phyloP scores from a whole-genome alignment of 2,329 filamentous ascomycete species.

The Furcasterigmium furcatum region DNA sequence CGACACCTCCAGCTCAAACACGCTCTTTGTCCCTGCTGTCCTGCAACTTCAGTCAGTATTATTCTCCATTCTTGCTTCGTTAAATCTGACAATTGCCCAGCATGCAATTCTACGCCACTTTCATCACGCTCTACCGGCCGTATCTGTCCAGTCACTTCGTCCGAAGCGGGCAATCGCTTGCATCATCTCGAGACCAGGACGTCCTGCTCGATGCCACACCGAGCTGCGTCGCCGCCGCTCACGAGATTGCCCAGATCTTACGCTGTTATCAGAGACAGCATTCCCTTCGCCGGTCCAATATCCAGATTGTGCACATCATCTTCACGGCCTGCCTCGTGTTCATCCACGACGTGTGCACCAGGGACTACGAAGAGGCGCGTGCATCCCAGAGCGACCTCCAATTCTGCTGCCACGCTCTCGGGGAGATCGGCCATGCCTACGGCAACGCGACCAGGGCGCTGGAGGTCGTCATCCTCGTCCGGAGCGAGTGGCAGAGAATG shows the following conservation, averaged over 20 bases:
- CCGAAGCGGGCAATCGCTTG: neutral
- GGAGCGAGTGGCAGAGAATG: slow-evolving; percentile 11
- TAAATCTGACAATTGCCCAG: slow-evolving; percentile 6
- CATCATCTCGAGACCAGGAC: neutral
- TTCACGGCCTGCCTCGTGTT: slow-evolving; percentile 14
- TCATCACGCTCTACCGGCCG: slow-evolving; percentile 18
- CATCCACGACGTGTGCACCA: slow-evolving; percentile 14
- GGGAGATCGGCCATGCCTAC: slow-evolving; percentile 13
- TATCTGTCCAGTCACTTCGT: slow-evolving; percentile 20
- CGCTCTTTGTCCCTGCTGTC: slow-evolving; percentile 17
- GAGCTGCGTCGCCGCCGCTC: slow-evolving; percentile 17
- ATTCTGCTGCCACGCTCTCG: slow-evolving; percentile 18
- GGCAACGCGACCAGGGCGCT: slow-evolving; percentile 13
- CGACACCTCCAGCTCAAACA: slow-evolving; percentile 12
- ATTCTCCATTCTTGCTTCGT: neutral
- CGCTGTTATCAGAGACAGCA: slow-evolving; percentile 13
- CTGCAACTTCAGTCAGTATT: slow-evolving; percentile 16
- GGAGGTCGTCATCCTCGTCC: slow-evolving; percentile 13
- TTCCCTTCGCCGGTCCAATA: slow-evolving; percentile 14
- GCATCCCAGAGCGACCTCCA: slow-evolving; percentile 11
- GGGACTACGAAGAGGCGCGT: slow-evolving; percentile 6
- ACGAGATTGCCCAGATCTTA: slow-evolving; percentile 13
- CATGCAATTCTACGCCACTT: slow-evolving; percentile 22
- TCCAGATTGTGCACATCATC: slow-evolving; percentile 17
- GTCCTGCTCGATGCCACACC: slow-evolving; percentile 3